These are phyloP conservation scores for Gossypium lobatum DNA, from an alignment of 441 rosid species.

Conservation along the genomic window DNA sequence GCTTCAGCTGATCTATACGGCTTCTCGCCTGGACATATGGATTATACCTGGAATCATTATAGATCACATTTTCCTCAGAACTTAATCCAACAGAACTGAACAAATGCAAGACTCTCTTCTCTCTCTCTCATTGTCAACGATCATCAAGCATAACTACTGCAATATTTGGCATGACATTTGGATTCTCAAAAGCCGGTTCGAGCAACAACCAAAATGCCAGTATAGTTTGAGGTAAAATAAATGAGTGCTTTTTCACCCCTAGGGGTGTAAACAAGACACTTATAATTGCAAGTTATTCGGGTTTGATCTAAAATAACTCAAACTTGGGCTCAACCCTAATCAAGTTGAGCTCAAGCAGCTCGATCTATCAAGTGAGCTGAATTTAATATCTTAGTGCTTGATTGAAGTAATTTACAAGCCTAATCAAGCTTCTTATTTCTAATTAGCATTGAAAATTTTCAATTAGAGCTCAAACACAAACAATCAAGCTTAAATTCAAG, in stretches of 20 bases:
- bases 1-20: conserved; percentile 97
- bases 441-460: not conserved
- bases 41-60: conserved; percentile 54
- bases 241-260: not conserved
- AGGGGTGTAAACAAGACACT: not conserved
- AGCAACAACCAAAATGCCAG: not conserved
- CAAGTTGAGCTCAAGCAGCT: not conserved
- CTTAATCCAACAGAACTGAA: not conserved
- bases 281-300: not conserved
- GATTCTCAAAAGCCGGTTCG: not conserved
- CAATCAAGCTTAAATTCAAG: not conserved
- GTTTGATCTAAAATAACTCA: not conserved
- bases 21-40: conserved; percentile 97
- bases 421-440: not conserved
- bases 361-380: not conserved
- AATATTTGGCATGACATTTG: not conserved
- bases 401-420: not conserved
- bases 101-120: not conserved
- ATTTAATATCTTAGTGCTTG: not conserved
- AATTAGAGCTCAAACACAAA: not conserved
- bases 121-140: not conserved
- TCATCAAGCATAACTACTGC: not conserved
- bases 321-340: not conserved
- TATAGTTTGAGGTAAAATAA: not conserved
- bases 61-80: not conserved